Conservation (phyloP, 352 stramenopile species). For the Phytophthora citricola region DNA sequence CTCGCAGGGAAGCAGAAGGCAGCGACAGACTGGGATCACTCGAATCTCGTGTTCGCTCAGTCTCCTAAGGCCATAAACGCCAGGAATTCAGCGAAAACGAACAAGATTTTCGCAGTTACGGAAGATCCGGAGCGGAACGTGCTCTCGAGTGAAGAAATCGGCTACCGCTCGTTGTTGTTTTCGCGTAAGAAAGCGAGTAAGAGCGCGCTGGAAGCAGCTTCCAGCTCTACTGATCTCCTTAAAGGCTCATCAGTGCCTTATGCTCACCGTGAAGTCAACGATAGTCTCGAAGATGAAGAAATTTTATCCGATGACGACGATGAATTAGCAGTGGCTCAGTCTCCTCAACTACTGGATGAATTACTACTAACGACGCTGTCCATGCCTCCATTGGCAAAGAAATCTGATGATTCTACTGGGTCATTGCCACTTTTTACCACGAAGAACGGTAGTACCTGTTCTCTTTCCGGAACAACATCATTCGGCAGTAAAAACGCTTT, state of each 20-base stretch:
- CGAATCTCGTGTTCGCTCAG: constrained; percentile 9
- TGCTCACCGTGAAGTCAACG: constrained; percentile 8
- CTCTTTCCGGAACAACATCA: neutral
- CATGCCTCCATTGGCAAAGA: constrained; percentile 61
- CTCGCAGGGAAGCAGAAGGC: constrained; percentile 15
- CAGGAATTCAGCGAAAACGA: constrained; percentile 22
- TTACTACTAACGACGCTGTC: constrained; percentile 78
- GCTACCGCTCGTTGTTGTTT: constrained; percentile 68
- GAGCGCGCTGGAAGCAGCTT: constrained; percentile 34
- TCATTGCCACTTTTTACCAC: constrained; percentile 12
- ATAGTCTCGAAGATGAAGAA: constrained; percentile 40
- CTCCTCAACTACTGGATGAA: constrained; percentile 73
- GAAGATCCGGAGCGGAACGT: constrained; percentile 37
- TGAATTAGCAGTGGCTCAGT: constrained; percentile 70
- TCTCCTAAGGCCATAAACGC: constrained; percentile 24
- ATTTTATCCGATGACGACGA: constrained; percentile 64
- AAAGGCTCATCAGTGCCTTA: neutral
- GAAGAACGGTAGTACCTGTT: constrained; percentile 3
- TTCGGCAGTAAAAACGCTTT: constrained; percentile 2
- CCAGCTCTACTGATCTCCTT: constrained; percentile 10
- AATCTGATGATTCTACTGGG: constrained; percentile 2
- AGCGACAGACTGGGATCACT: constrained; percentile 21
- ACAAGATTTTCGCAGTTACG: constrained; percentile 40
- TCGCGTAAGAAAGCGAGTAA: constrained; percentile 65
- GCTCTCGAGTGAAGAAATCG: constrained; percentile 71